Percentiles rank a stretch among this genome's conserved stretches.
These are phyloP conservation scores for Magnusiomyces tetraspermus DNA, from an alignment of 1,139 yeast genomes.

Conservation along the genomic window DNA sequence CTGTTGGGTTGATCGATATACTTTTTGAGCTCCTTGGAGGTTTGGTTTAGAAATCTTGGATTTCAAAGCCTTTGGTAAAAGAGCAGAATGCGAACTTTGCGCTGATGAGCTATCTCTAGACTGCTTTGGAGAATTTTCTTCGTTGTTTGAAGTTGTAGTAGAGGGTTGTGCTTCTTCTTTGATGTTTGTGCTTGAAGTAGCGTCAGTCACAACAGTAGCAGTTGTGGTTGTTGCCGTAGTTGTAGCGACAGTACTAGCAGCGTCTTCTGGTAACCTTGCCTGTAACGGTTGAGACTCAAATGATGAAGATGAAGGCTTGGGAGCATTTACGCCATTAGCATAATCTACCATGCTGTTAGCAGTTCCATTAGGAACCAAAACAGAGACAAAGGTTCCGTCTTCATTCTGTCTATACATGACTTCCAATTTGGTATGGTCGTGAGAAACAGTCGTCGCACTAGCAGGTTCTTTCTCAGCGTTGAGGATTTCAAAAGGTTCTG, in stretches of 20 bases:
- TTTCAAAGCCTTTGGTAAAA: not conserved
- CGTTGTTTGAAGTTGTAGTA: not conserved
- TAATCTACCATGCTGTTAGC: not conserved
- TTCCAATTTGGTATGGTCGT: conserved; percentile 12
- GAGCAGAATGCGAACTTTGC: not conserved
- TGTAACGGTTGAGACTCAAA: too few relatives aligned
- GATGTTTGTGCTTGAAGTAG: not conserved
- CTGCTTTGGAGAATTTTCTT: not conserved
- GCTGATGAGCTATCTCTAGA: not conserved
- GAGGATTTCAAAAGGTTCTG: not conserved
- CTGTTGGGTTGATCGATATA: not conserved
- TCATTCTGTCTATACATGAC: conserved; percentile 14
- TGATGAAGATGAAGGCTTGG: not conserved
- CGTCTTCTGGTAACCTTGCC: too few relatives aligned
- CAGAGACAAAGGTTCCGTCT: conserved; percentile 8
- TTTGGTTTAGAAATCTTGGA: not conserved
- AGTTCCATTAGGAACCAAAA: conserved; percentile 9
- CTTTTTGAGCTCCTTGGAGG: not conserved
- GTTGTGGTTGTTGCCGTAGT: too few relatives aligned
- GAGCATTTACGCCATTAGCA: not conserved
- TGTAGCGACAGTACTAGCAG: too few relatives aligned
- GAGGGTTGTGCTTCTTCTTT: not conserved
- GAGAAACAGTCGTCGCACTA: conserved; percentile 7
- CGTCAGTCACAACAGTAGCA: too few relatives aligned
- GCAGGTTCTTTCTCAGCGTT: not conserved